Percentiles rank a stretch among this genome's conserved stretches.
These are phyloP conservation scores for Leccinellum albellum DNA, from an alignment of 768 basidiomycete species.

Conservation along the genomic window DNA sequence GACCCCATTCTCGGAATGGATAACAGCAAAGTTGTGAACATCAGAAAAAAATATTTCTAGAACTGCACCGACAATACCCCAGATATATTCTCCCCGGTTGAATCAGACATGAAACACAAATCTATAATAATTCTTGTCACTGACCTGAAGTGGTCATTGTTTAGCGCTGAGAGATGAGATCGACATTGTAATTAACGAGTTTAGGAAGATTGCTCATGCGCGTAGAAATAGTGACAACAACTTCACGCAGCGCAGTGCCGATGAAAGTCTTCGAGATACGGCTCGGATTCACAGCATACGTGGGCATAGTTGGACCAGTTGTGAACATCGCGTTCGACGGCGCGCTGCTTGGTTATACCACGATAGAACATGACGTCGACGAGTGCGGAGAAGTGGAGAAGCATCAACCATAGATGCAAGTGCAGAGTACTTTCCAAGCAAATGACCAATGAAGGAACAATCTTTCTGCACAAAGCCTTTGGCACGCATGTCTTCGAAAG, in stretches of 20 bases:
- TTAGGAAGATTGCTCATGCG: conserved; percentile 82
- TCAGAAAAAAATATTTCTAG: too few species aligned
- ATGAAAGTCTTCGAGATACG: conserved; percentile 93
- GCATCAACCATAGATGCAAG: conserved; percentile 96
- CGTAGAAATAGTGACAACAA: conserved; percentile 85
- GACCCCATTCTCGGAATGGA: too few species aligned
- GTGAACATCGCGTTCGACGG: conserved; percentile 90
- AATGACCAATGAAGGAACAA: conserved; percentile 96
- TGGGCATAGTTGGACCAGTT: conserved; percentile 96
- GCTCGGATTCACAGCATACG: conserved; percentile 99
- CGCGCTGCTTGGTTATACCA: conserved; percentile 99
- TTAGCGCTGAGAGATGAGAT: too few species aligned
- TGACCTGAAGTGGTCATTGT: too few species aligned
- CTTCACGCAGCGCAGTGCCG: conserved; percentile 93
- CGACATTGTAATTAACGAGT: conserved; percentile 97
- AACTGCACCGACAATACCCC: too few species aligned
- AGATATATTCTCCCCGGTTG: too few species aligned
- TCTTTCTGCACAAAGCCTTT: conserved; percentile 92
- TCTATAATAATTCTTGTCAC: too few species aligned
- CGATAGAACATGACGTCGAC: conserved; percentile 99
- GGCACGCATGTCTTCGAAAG: conserved; percentile 96
- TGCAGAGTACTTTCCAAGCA: conserved; percentile 97
- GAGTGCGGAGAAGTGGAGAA: conserved; percentile 89
- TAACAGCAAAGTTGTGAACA: too few species aligned
- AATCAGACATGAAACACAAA: too few species aligned